Evolutionary conservation across 1,139 yeast genomes (phyloP), one percentile per base, ranked within the genome.

Genomic region (Candida sp.): DNA sequence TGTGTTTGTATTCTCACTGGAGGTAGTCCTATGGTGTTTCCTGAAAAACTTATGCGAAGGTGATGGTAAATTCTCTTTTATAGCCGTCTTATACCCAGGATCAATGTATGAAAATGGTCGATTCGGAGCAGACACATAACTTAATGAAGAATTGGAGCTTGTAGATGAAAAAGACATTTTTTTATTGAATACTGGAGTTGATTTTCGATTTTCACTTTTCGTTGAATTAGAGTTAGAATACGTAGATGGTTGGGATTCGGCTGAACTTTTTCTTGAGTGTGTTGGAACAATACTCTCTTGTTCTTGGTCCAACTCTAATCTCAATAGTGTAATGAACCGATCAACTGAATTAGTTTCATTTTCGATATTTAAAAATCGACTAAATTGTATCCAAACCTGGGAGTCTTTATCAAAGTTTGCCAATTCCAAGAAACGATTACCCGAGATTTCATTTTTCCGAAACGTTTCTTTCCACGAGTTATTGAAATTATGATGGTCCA

Each of bases 391-490:
- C 75, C 73, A 79, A 57, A 60, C 73, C 60, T 59, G 70, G 56
- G 70, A 75, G 63, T 53, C 75, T 57, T 52, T 69, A 58, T 84
- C 89, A 58, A 86, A 86, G 43, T 84, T 87, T 36, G 82, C 77
- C 49, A 90, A 67, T 44, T 80, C 82, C 22, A 89, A 64, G 55
- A 89, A 89, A 33, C 77, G 67, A 42, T 79, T 76, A 0, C 93
- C 91, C 5, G 75, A 69, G 2, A 88, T 71, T 45, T 81, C 81
- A 49, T 82, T 76, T 38, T 73, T 70, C 33, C 68, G 68, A 58
- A 89, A 86, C 8, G 84, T 75, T 8, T 73, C 79, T 27, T 76
- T 70, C 97, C 97, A 90, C 9, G 84, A 73, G 5, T 74, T 76
- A 49, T 87, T 86, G 61, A 90, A 90, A 30, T 77, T 75, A 57